A percentile compares a stretch with the other conserved stretches of the same genome.
Conservation (phyloP, 2,329 filamentous ascomycete species). For the Colletotrichum sansevieriae region DNA sequence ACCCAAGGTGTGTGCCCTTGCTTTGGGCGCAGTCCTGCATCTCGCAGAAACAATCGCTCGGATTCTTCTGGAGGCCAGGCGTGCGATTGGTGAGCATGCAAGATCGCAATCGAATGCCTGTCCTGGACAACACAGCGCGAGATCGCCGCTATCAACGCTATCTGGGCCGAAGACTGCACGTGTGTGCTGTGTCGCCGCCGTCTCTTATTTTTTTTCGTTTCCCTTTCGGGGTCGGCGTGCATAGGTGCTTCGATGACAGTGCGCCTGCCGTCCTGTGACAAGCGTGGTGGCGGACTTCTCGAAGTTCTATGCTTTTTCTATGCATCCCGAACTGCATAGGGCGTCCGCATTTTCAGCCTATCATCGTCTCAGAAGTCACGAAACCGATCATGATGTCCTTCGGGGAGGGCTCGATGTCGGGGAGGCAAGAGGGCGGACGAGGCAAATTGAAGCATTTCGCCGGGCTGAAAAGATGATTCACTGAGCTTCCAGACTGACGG, state of each 20-base stretch:
- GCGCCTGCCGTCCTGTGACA: constrained; percentile 23
- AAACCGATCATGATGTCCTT: not conserved
- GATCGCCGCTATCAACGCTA: constrained; percentile 26
- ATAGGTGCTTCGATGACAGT: constrained; percentile 24
- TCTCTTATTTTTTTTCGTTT: not conserved
- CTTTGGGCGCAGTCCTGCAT: constrained; percentile 1
- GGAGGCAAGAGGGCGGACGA: constrained; percentile 17
- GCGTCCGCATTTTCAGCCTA: constrained; percentile 15
- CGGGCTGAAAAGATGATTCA: constrained; percentile 22
- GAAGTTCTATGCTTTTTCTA: constrained; percentile 9
- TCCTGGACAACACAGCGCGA: not conserved
- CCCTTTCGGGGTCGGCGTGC: constrained; percentile 4
- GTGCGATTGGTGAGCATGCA: not conserved
- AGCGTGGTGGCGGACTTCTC: constrained; percentile 20
- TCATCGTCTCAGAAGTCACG: constrained; percentile 12
- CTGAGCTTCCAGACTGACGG: constrained; percentile 20
- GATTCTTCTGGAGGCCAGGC: not conserved
- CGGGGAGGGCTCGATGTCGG: not conserved
- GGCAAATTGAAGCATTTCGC: constrained; percentile 13
- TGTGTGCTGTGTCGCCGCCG: not conserved
- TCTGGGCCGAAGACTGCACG: constrained; percentile 3
- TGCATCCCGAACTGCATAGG: constrained; percentile 22
- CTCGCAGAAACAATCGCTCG: constrained; percentile 26
- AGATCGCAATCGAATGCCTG: constrained; percentile 23
- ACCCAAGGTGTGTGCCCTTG: constrained; percentile 6